A percentile compares a stretch with the other conserved stretches of the same genome.
phyloP scores from a whole-genome alignment of 2,329 filamentous ascomycete genomes.

The Emergomyces pasteurianus region DNA sequence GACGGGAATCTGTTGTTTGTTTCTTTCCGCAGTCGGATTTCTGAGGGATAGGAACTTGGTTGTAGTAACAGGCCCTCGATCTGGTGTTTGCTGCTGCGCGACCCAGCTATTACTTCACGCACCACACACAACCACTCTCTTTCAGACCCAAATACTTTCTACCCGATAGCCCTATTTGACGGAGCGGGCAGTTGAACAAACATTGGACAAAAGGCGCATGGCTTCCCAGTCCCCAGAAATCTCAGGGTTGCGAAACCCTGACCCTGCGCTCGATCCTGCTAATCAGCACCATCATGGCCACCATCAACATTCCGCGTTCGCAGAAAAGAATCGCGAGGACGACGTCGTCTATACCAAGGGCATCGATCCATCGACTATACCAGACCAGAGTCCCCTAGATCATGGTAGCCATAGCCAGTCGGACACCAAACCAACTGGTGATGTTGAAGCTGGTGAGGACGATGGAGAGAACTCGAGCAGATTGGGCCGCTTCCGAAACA shows the following conservation, averaged over 20 bases:
- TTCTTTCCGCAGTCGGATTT: neutral
- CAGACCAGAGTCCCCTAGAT: constrained; percentile 28
- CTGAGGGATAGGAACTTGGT: neutral
- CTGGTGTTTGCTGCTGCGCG: neutral
- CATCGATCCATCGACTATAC: constrained; percentile 28
- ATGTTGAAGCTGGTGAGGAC: constrained; percentile 34
- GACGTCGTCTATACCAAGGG: constrained; percentile 21
- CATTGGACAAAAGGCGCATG: neutral
- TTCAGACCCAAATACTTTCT: neutral
- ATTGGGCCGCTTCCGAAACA: constrained; percentile 18
- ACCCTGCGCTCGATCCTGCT: constrained; percentile 1
- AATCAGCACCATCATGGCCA: constrained; percentile 2
- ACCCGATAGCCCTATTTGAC: neutral
- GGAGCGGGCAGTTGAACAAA: neutral
- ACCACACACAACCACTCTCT: neutral
- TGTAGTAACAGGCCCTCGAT: neutral
- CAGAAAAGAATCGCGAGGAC: neutral
- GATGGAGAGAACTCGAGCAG: constrained; percentile 11
- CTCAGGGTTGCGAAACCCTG: neutral
- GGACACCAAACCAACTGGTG: constrained; percentile 14
- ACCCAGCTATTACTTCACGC: neutral
- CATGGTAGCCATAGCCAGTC: constrained; percentile 18
- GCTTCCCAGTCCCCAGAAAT: neutral
- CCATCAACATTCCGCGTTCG: neutral
- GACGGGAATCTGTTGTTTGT: neutral